phyloP scores from a whole-genome alignment of 805 yeast genomes.

The Candida manassasensis region DNA sequence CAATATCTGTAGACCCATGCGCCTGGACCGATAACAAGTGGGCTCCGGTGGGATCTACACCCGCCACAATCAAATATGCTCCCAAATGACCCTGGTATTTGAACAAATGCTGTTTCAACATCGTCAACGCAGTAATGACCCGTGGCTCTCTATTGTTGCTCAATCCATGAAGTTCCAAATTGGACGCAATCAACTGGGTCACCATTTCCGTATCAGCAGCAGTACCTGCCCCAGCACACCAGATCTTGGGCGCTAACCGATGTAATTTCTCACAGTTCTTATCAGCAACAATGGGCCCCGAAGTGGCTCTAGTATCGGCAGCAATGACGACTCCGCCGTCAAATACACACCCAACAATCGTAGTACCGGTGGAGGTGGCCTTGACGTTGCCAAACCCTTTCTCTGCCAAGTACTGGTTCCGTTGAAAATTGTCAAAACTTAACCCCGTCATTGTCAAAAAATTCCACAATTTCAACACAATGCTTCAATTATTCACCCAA shows the following conservation, averaged over 20 bases:
- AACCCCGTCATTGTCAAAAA: slow-evolving; percentile 72
- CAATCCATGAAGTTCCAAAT: slow-evolving; percentile 84
- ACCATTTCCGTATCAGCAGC: slow-evolving; percentile 99
- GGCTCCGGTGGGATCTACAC: slow-evolving; percentile 94
- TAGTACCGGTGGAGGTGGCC: slow-evolving; percentile 98
- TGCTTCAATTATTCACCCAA: too few species aligned
- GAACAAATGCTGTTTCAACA: slow-evolving; percentile 92
- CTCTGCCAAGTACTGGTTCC: slow-evolving; percentile 71
- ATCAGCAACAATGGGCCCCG: slow-evolving; percentile 95
- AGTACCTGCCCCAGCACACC: slow-evolving; percentile 99
- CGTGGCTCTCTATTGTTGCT: slow-evolving; percentile 84
- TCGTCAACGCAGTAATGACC: slow-evolving; percentile 87
- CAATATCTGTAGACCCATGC: slow-evolving; percentile 96
- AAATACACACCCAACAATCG: slow-evolving; percentile 94
- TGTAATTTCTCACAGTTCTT: slow-evolving; percentile 96
- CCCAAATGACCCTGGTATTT: slow-evolving; percentile 97
- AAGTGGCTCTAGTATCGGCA: slow-evolving; percentile 97
- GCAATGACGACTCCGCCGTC: slow-evolving; percentile 95
- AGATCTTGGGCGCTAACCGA: slow-evolving; percentile 80
- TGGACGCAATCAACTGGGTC: slow-evolving; percentile 86
- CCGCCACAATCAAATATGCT: slow-evolving; percentile 97
- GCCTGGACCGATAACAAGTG: slow-evolving; percentile 92
- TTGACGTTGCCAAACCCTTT: slow-evolving; percentile 75
- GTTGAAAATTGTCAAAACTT: slow-evolving; percentile 87
- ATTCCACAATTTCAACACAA: too few species aligned